Conservation (phyloP, 495 filamentous ascomycete species). For the Xylaria scruposa region DNA sequence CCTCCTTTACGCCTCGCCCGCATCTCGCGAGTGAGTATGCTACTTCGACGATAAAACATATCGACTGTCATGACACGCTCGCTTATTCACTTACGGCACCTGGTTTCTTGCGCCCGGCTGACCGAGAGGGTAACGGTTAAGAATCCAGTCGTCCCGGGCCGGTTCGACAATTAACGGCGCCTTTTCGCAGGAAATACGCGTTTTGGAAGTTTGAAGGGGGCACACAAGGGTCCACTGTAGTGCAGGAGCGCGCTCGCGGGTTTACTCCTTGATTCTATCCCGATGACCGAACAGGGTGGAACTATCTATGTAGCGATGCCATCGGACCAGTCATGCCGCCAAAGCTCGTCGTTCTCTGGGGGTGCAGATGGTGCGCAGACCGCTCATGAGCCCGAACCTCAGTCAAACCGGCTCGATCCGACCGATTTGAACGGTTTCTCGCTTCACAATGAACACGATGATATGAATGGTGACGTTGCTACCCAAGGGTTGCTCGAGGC, state of each 20-base stretch:
- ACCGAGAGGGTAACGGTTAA: constrained; percentile 36
- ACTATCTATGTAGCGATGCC: constrained; percentile 39
- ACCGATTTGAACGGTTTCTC: constrained; percentile 43
- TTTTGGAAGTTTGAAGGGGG: not conserved
- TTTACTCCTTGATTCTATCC: constrained; percentile 19
- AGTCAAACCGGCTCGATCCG: constrained; percentile 32
- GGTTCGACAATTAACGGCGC: not conserved
- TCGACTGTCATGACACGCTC: constrained; percentile 39
- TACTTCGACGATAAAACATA: constrained; percentile 9
- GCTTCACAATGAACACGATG: constrained; percentile 39
- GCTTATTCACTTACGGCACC: constrained; percentile 31
- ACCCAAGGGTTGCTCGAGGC: constrained; percentile 39
- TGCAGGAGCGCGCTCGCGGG: constrained; percentile 1
- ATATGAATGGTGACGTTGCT: constrained; percentile 33
- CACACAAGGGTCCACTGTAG: not conserved
- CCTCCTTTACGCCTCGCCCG: constrained; percentile 17
- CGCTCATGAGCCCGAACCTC: constrained; percentile 35
- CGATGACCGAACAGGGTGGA: constrained; percentile 24
- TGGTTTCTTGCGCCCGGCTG: constrained; percentile 38
- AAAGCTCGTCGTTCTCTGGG: constrained; percentile 38
- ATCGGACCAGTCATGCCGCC: constrained; percentile 41
- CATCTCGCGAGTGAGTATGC: constrained; percentile 24
- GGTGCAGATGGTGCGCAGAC: constrained; percentile 39
- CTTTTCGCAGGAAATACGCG: not conserved
- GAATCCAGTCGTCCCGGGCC: constrained; percentile 38